phyloP scores from a whole-genome alignment of 1,139 yeast species.

The Kurtzmaniella quercitrusa region DNA sequence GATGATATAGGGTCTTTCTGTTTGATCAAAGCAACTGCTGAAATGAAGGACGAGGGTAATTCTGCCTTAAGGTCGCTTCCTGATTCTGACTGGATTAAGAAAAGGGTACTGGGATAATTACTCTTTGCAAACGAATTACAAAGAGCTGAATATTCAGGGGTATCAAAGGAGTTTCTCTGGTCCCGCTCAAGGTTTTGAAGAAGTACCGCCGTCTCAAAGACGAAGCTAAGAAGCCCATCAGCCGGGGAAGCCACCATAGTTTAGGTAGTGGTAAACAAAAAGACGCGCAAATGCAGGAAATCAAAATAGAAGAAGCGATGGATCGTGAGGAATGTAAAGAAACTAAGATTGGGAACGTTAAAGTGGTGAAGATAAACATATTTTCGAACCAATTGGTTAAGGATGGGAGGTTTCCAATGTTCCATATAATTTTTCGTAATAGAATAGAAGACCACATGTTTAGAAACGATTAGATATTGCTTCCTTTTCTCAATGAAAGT shows the following conservation, averaged over 20 bases:
- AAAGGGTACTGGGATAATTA: conserved; percentile 15
- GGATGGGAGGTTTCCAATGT: no score
- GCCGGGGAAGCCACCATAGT: not conserved
- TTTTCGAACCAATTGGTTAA: no score
- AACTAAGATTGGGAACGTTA: not conserved
- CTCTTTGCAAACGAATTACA: conserved; percentile 11
- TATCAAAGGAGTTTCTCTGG: not conserved
- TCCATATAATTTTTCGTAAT: no score
- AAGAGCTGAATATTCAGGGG: conserved; percentile 1
- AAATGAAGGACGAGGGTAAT: not conserved
- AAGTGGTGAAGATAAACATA: no score
- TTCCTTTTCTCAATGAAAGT: no score
- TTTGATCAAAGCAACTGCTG: conserved; percentile 40
- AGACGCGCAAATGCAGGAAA: not conserved
- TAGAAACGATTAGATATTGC: no score
- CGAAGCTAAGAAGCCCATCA: not conserved
- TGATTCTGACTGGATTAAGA: conserved; percentile 9
- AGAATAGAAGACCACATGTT: no score
- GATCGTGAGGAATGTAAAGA: not conserved
- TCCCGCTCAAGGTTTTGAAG: conserved; percentile 1
- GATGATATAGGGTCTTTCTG: conserved; percentile 31
- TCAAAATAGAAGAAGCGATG: not conserved
- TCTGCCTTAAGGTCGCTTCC: not conserved
- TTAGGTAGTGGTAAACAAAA: not conserved
- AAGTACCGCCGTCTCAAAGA: conserved; percentile 17